These are phyloP conservation scores for Hemisphaericaspora xylofermentans DNA, from an alignment of 1,139 yeast species.

Conservation along the genomic window DNA sequence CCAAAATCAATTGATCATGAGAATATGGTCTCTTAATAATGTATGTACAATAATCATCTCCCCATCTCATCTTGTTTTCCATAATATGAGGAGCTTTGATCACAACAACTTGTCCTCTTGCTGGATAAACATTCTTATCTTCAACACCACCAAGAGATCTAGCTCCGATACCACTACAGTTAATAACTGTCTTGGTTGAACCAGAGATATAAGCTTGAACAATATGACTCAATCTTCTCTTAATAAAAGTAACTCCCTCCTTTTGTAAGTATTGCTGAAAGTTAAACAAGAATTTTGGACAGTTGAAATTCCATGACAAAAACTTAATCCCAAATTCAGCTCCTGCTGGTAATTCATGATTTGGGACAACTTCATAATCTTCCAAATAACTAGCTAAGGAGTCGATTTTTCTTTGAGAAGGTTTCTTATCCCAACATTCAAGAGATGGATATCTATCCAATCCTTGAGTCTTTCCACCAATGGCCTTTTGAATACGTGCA, in stretches of 20 bases:
- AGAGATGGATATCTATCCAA: slow-evolving; percentile 51
- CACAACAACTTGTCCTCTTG: slow-evolving; percentile 70
- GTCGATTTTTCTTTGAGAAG: slow-evolving; percentile 41
- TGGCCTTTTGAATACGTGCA: slow-evolving; percentile 35
- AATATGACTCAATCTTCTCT: slow-evolving; percentile 49
- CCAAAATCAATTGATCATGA: slow-evolving; percentile 59
- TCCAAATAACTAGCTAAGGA: slow-evolving; percentile 47
- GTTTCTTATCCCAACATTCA: slow-evolving; percentile 54
- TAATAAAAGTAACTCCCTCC: slow-evolving; percentile 50
- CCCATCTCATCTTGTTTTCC: slow-evolving; percentile 52
- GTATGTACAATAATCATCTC: slow-evolving; percentile 55
- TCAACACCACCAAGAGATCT: slow-evolving; percentile 54
- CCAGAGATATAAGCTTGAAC: slow-evolving; percentile 48
- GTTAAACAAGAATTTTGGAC: slow-evolving; percentile 55
- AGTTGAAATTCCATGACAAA: slow-evolving; percentile 64
- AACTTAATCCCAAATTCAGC: slow-evolving; percentile 53
- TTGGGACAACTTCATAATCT: slow-evolving; percentile 35
- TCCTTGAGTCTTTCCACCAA: slow-evolving; percentile 57
- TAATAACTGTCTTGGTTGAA: slow-evolving; percentile 51
- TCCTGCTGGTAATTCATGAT: slow-evolving; percentile 43
- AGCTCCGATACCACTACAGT: slow-evolving; percentile 72
- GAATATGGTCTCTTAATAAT: slow-evolving; percentile 69
- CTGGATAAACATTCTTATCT: slow-evolving; percentile 55
- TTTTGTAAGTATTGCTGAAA: slow-evolving; percentile 40
- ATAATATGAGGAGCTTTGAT: slow-evolving; percentile 56